Base-by-base conservation (phyloP, 1,284 basidiomycete species). In the Schizophyllum amplum region DNA sequence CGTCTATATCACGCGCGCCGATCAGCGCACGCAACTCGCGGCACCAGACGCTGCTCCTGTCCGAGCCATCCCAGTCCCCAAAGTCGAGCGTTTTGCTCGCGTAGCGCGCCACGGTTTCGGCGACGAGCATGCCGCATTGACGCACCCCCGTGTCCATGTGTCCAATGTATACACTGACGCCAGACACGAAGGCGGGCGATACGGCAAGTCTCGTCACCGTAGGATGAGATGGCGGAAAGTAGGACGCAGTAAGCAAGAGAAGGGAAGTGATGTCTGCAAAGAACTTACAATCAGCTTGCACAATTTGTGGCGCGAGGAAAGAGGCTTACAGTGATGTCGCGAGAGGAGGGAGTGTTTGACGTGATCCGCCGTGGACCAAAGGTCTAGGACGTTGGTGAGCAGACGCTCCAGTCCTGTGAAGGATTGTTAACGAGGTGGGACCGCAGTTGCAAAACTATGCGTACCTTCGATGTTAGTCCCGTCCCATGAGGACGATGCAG, bases 91-190 rank as follows among this genome's bases (percentile, higher is more conserved):
- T 77, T 68, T 87, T 89, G 0, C 83, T 78, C 3, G 76, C 74
- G 33, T 74, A 72, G 5, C 73, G 69, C 0, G 90, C 87, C 13
- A 90, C 78, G 53, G 89, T 73, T 69, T 99, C 96, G 0, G 92
- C 96, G 0, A 86, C 84, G 11, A 98, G 79, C 94, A 98, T 97
- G 1, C 96, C 96, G 62, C 93, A 87, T n/a, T 87, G 79, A 1
- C 95, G 85, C 13, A 97, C 79, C 1, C 82, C 78, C 3, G 78
- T 72, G 58, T 96, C 92, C 3, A 88, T 73, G 64, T 97, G 93
- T 0, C 77, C 78, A 48, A 97, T 84, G 66, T 94, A 96, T 5
- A 72, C 71, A 7, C 88, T 83, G 25, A 98, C 79, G 4, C 86
- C 84, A 21, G 78, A 75, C 57, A 98, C 80, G 65, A 98, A 89